These are phyloP conservation scores for Mucor racemosus DNA, from an alignment of 371 early-diverging fungal species.

Conservation along the genomic window DNA sequence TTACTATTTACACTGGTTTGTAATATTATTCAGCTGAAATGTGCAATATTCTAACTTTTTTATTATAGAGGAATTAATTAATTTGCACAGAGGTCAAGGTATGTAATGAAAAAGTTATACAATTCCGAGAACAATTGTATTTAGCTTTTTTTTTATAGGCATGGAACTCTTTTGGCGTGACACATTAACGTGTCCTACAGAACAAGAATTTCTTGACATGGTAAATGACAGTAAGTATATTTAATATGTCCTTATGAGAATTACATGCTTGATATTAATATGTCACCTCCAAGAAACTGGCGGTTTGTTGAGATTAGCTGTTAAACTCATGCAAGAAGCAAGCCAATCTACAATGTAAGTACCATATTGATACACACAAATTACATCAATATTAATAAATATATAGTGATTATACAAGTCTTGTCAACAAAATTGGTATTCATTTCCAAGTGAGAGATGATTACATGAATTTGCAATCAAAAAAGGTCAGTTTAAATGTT, in stretches of 20 bases:
- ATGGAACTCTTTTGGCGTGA: slow-evolving; percentile 93
- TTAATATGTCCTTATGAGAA: background rate
- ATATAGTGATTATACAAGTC: slow-evolving; percentile 7
- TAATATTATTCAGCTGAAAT: background rate
- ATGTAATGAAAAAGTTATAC: slow-evolving; percentile 19
- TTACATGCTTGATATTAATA: background rate
- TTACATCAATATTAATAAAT: background rate
- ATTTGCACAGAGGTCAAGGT: slow-evolving; percentile 35
- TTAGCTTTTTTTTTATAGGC: slow-evolving; percentile 67
- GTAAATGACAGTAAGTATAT: slow-evolving; percentile 79
- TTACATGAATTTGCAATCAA: slow-evolving; percentile 88
- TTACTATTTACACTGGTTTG: slow-evolving; percentile 77
- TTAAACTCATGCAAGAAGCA: slow-evolving; percentile 86
- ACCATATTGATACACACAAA: too few relatives aligned
- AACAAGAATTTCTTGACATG: slow-evolving; percentile 92
- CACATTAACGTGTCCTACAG: slow-evolving; percentile 80
- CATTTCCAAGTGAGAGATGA: slow-evolving; percentile 97
- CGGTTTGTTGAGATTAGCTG: slow-evolving; percentile 88
- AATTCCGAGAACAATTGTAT: slow-evolving; percentile 12
- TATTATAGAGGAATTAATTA: slow-evolving; percentile 24
- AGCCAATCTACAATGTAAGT: slow-evolving; percentile 55
- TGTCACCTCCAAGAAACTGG: slow-evolving; percentile 82
- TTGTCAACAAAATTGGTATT: slow-evolving; percentile 71
- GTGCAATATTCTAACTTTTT: background rate
- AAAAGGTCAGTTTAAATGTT: slow-evolving; percentile 51